Evolutionary conservation across 306 rosid species (phyloP).

Genomic region (Cicer judaicum): DNA sequence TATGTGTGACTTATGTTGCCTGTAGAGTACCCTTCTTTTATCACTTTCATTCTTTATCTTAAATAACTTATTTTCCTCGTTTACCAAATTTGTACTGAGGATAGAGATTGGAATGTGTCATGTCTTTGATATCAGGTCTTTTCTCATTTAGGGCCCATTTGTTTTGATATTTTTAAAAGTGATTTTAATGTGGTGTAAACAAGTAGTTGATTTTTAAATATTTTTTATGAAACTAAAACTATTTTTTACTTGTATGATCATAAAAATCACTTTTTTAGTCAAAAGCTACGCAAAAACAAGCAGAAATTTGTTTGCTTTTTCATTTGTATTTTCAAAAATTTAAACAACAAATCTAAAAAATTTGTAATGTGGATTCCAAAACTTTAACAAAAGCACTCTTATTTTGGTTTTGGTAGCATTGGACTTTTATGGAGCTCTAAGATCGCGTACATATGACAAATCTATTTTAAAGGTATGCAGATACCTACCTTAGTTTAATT

Average conservation of each 20-base stretch:
- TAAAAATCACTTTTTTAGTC: conserved; percentile 2
- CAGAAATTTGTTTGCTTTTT: background rate
- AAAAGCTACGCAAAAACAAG: background rate
- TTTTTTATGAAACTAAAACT: background rate
- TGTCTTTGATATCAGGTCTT: conserved; percentile 3
- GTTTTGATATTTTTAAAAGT: background rate
- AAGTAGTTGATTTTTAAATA: background rate
- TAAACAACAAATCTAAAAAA: background rate
- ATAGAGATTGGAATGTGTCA: conserved; percentile 26
- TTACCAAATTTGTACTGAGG: conserved; percentile 28
- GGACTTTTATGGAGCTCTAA: conserved; percentile 97
- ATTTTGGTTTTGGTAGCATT: conserved; percentile 69
- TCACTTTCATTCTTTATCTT: conserved; percentile 34
- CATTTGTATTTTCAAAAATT: background rate
- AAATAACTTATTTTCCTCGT: conserved; percentile 30
- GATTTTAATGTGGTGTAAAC: background rate
- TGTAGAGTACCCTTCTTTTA: conserved; percentile 14
- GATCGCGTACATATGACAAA: conserved; percentile 85
- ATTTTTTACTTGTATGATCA: background rate
- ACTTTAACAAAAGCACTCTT: conserved; percentile 9
- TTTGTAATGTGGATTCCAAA: background rate
- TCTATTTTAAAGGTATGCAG: conserved; percentile 77
- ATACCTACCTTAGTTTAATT: conserved; percentile 35
- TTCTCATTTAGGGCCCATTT: background rate
- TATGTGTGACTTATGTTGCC: conserved; percentile 13